Evolutionary conservation across 2,329 filamentous ascomycete genomes (phyloP).

Genomic region (Fusarium cyanostomum): DNA sequence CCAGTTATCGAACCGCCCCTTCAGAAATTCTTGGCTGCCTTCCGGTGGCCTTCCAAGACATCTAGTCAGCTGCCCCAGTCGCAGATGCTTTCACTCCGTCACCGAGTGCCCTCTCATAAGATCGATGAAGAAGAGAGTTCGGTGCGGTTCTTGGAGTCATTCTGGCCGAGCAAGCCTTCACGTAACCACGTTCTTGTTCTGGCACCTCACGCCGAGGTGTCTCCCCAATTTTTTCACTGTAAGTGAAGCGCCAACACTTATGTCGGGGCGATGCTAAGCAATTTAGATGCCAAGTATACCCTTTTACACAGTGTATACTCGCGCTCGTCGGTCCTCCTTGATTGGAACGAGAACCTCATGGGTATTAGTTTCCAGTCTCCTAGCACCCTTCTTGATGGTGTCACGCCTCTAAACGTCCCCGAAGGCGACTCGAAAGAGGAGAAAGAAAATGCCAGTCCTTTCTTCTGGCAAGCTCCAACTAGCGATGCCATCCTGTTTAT

Average conservation of each 20-base stretch:
- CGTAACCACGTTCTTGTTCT: slow-evolving; percentile 84
- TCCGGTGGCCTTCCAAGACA: slow-evolving; percentile 71
- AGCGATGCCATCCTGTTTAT: slow-evolving; percentile 85
- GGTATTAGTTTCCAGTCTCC: slow-evolving; percentile 85
- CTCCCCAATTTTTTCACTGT: slow-evolving; percentile 84
- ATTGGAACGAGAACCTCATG: slow-evolving; percentile 67
- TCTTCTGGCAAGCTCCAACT: slow-evolving; percentile 86
- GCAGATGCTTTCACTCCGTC: slow-evolving; percentile 75
- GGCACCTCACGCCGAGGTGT: slow-evolving; percentile 82
- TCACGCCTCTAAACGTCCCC: slow-evolving; percentile 62
- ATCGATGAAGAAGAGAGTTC: slow-evolving; percentile 76
- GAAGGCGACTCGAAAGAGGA: slow-evolving; percentile 26
- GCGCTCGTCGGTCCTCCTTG: slow-evolving; percentile 51
- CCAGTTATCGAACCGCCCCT: slow-evolving; percentile 72
- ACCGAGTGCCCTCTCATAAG: slow-evolving; percentile 71
- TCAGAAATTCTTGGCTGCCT: slow-evolving; percentile 68
- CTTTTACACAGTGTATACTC: slow-evolving; percentile 84
- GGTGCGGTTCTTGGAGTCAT: slow-evolving; percentile 82
- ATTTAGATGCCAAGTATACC: slow-evolving; percentile 75
- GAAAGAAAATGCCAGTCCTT: slow-evolving; percentile 59
- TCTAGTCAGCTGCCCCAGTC: slow-evolving; percentile 52
- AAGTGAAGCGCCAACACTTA: slow-evolving; percentile 36
- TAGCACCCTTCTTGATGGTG: slow-evolving; percentile 68
- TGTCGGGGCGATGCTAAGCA: slow-evolving; percentile 24
- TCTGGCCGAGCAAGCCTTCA: slow-evolving; percentile 75